These are phyloP conservation scores for Rhizopogon vesiculosus DNA, from an alignment of 768 basidiomycete genomes.

Conservation along the genomic window DNA sequence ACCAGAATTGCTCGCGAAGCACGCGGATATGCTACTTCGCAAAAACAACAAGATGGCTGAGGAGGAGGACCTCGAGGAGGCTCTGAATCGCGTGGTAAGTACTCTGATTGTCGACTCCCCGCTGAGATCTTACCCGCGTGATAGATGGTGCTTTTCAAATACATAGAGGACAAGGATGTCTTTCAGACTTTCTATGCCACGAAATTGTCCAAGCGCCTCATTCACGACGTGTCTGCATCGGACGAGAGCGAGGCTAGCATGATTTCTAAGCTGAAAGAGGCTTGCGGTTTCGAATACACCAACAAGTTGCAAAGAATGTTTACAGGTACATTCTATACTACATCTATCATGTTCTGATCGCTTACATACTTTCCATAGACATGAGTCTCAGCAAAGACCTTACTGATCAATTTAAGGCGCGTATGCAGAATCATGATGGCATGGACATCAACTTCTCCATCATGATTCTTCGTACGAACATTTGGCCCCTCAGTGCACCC, in stretches of 20 bases:
- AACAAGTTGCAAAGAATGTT: conserved; percentile 97
- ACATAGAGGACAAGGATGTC: conserved; percentile 97
- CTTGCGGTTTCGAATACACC: conserved; percentile 95
- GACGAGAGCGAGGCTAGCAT: conserved; percentile 97
- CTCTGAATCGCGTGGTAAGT: conserved; percentile 84
- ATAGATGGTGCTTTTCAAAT: conserved; percentile 97
- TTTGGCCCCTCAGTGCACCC: conserved; percentile 92
- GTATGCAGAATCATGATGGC: conserved; percentile 84
- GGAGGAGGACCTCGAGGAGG: conserved; percentile 85
- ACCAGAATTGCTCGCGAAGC: conserved; percentile 89
- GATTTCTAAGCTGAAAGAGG: conserved; percentile 97
- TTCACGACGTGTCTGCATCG: conserved; percentile 86
- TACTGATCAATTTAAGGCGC: conserved; percentile 91
- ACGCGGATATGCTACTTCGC: conserved; percentile 81
- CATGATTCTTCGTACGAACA: conserved; percentile 92
- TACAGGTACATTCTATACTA: conserved; percentile 52
- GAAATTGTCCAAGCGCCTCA: conserved; percentile 88
- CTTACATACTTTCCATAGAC: neutral
- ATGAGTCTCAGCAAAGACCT: conserved; percentile 87
- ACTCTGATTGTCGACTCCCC: neutral
- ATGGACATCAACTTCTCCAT: conserved; percentile 87
- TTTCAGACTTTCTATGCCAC: conserved; percentile 99
- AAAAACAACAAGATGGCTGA: conserved; percentile 97
- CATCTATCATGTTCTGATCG: neutral
- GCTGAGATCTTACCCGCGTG: conserved; percentile 7